Evolutionary conservation across 108 stramenopile genomes (phyloP).

Genomic region (Bacterosira constricta): DNA sequence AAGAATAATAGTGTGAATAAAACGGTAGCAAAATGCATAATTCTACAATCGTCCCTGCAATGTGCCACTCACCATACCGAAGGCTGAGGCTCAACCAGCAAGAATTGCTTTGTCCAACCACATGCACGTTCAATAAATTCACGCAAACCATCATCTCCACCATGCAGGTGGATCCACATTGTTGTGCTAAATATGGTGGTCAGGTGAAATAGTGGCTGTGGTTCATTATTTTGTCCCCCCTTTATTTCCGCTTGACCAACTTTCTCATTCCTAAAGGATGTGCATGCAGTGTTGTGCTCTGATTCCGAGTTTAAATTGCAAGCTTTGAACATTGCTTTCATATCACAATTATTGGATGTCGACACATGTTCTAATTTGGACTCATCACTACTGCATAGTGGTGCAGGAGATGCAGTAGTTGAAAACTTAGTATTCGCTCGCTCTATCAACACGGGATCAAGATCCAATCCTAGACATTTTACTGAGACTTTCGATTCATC

Average conservation of each 20-base stretch:
- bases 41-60: not conserved
- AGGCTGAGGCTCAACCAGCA: slow-evolving; percentile 62
- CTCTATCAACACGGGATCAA: slow-evolving; percentile 50
- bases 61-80: slow-evolving; percentile 40
- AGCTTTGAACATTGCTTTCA: slow-evolving; percentile 24
- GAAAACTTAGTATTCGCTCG: slow-evolving; percentile 45
- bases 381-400: too few species aligned
- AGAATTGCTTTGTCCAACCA: slow-evolving; percentile 42
- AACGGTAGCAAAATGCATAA: not conserved
- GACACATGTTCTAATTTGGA: not conserved
- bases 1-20: not conserved
- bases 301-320: slow-evolving; percentile 38
- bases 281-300: slow-evolving; percentile 30
- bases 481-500: not conserved
- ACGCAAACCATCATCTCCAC: slow-evolving; percentile 52
- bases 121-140: slow-evolving; percentile 45
- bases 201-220: slow-evolving; percentile 37
- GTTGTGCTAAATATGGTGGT: slow-evolving; percentile 64
- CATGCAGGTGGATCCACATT: slow-evolving; percentile 66
- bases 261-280: too few species aligned
- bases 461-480: slow-evolving; percentile 52
- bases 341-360: not conserved
- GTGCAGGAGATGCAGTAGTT: not conserved
- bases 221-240: not conserved
- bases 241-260: not conserved